Percentiles rank a stretch among this genome's conserved stretches.
Conservation (phyloP, 2,329 filamentous ascomycete genomes). For the Pseudogymnoascus sp. region DNA sequence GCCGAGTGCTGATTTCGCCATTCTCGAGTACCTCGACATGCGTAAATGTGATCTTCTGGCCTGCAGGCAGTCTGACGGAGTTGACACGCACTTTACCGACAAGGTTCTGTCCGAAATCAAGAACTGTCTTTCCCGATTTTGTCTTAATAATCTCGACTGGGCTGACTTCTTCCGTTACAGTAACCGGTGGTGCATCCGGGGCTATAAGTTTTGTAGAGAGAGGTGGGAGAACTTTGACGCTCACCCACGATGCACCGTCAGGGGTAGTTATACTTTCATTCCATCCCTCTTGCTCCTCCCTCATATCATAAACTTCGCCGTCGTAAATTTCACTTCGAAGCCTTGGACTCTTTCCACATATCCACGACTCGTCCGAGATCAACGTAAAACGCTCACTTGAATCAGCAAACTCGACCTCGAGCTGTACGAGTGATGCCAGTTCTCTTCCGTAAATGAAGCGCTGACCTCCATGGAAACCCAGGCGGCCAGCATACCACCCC, state of each 20-base stretch:
- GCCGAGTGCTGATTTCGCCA: constrained; percentile 35
- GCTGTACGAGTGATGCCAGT: constrained; percentile 26
- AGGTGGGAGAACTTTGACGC: constrained; percentile 12
- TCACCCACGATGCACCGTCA: not conserved
- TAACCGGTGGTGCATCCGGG: constrained; percentile 39
- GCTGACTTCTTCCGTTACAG: constrained; percentile 29
- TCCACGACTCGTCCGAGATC: constrained; percentile 25
- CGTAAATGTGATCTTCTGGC: constrained; percentile 37
- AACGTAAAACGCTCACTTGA: constrained; percentile 15
- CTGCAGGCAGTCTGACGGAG: constrained; percentile 31
- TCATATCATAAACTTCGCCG: constrained; percentile 35
- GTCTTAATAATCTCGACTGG: constrained; percentile 29
- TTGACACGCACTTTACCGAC: constrained; percentile 42
- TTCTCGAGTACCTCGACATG: constrained; percentile 40
- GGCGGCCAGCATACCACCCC: constrained; percentile 41
- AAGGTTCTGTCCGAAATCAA: constrained; percentile 54
- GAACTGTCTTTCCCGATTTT: constrained; percentile 37
- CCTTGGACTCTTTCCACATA: constrained; percentile 6
- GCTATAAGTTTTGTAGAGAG: constrained; percentile 31
- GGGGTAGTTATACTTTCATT: not conserved
- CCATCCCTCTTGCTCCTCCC: constrained; percentile 7
- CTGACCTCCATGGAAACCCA: constrained; percentile 27
- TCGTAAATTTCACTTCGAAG: constrained; percentile 38
- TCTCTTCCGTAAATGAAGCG: constrained; percentile 35
- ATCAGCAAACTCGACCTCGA: constrained; percentile 23